These are phyloP conservation scores for Madurella mycetomatis DNA, from an alignment of 2,329 filamentous ascomycete genomes.

Conservation along the genomic window DNA sequence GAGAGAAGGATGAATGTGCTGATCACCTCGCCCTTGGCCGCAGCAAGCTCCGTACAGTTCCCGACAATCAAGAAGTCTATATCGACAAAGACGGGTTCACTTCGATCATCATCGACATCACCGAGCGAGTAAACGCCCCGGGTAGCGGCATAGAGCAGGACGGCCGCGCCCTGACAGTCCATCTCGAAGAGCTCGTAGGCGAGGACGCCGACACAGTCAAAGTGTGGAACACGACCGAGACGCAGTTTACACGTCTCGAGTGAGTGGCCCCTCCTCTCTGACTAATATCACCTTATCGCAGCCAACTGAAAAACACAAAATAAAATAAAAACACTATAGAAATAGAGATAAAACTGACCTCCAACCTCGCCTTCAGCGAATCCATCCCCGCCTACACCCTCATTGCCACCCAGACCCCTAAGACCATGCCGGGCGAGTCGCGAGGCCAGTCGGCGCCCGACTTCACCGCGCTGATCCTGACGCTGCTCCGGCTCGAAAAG, in stretches of 20 bases:
- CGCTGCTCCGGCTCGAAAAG: constrained; percentile 70
- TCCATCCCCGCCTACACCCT: constrained; percentile 62
- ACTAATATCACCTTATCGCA: background rate
- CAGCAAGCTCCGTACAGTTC: constrained; percentile 69
- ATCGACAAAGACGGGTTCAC: constrained; percentile 80
- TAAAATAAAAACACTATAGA: too few species aligned
- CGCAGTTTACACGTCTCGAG: constrained; percentile 53
- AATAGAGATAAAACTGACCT: background rate
- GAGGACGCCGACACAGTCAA: constrained; percentile 59
- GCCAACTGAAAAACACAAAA: background rate
- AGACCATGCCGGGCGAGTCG: constrained; percentile 26
- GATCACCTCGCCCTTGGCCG: background rate
- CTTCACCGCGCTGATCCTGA: constrained; percentile 72
- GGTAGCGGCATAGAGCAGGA: constrained; percentile 57
- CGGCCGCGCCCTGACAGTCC: constrained; percentile 64
- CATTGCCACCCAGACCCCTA: constrained; percentile 59
- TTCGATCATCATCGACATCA: constrained; percentile 85
- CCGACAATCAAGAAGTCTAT: constrained; percentile 89
- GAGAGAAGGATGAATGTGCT: background rate
- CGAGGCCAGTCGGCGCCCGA: constrained; percentile 43
- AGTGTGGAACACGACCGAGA: constrained; percentile 62
- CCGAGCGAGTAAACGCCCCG: constrained; percentile 64
- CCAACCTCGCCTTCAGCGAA: constrained; percentile 31
- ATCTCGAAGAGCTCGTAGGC: constrained; percentile 65
- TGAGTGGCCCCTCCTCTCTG: constrained; percentile 29